Base-by-base conservation (phyloP, 768 basidiomycete genomes). In the Pholiota conissans region DNA sequence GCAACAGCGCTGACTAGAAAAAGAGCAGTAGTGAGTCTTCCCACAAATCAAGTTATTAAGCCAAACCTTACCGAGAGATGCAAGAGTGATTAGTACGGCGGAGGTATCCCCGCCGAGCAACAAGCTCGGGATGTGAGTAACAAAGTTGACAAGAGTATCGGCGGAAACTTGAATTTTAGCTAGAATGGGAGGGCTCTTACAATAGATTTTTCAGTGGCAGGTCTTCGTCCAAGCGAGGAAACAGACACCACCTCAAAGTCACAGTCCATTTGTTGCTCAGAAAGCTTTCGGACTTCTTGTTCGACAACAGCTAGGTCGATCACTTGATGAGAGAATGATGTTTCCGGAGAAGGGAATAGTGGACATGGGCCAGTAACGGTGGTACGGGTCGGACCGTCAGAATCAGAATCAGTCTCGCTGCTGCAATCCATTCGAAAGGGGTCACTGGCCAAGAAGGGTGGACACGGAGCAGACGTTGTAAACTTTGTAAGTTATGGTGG, bases 371-470 rank as follows among this genome's bases (percentile, higher is more conserved):
- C n/a, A n/a, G n/a, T n/a, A n/a, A n/a, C n/a, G n/a, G n/a, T n/a
- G n/a, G n/a, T n/a, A n/a, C n/a, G n/a, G n/a, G n/a, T n/a, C n/a
- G n/a, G n/a, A 24, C 18, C 34, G 18, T 50, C 52, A 34, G 64
- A 61, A 54, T 80, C 76, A 9, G 78, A 80, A 61, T 87, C 87
- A 16, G 85, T 85, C 51, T 83, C 82, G 68, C 80, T 84, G 48
- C 28, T 27, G 52, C 56, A 58, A 39, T 56, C 55, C 52, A 59
- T 65, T 34, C 59, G 59, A 56, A 46, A 13, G 29, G 40, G 27
- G 49, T 49, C 47, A 57, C 42, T 6, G 30, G 13, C 30, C 13
- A 13, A 32, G 30, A 32, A 57, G 39, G 37, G 39, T 16, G n/a
- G n/a, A n/a, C n/a, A n/a, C n/a, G n/a, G n/a, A n/a, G n/a, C n/a